A percentile compares a stretch with the other conserved stretches of the same genome.
These are phyloP conservation scores for Xylaria sp. DNA, from an alignment of 2,329 filamentous ascomycete genomes.

Conservation along the genomic window DNA sequence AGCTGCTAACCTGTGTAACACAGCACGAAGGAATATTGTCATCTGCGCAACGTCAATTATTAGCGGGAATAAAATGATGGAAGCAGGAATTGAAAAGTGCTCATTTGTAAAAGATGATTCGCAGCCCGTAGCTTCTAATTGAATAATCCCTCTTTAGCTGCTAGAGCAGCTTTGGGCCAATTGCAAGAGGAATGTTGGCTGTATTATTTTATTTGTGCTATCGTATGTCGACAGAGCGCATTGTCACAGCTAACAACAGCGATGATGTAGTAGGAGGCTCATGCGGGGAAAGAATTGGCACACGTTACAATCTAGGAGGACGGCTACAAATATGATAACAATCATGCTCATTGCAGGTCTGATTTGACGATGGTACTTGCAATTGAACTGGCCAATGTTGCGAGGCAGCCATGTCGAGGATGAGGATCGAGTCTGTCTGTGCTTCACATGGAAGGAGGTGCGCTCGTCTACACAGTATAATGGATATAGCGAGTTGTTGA, in stretches of 20 bases:
- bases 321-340: not conserved
- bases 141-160: conserved; percentile 1
- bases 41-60: conserved; percentile 94
- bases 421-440: conserved; percentile 5
- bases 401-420: not conserved
- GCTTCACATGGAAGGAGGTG: not conserved
- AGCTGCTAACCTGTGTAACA: conserved; percentile 30
- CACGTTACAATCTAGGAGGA: not conserved
- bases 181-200: not conserved
- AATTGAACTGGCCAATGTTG: conserved; percentile 6
- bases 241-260: conserved; percentile 14
- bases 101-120: conserved; percentile 64
- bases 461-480: conserved; percentile 4
- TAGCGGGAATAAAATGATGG: conserved; percentile 90
- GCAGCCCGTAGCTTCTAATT: conserved; percentile 38
- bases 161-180: not conserved
- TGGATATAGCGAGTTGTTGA: not conserved
- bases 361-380: not conserved
- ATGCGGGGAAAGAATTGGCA: conserved; percentile 13
- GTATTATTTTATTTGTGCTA: not conserved
- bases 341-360: not conserved
- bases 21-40: conserved; percentile 81
- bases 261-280: conserved; percentile 12
- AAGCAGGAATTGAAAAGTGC: conserved; percentile 79
- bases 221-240: not conserved